Evolutionary conservation across 495 filamentous ascomycete species (phyloP).

Genomic region (Lepidopterella palustris): DNA sequence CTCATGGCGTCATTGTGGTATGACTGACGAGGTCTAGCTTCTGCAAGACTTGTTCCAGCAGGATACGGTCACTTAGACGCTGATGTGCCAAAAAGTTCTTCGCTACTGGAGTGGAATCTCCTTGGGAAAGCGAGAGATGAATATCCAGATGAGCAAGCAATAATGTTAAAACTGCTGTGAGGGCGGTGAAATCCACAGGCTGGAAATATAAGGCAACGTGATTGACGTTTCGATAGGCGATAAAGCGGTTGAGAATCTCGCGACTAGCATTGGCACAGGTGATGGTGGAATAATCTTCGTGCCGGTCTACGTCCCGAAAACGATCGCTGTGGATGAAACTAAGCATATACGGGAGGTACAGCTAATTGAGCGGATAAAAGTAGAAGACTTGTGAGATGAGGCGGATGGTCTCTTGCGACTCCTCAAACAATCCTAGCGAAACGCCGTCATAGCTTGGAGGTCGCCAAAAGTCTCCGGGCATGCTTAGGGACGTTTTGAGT

Average conservation of each 20-base stretch:
- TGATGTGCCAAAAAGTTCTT: background rate
- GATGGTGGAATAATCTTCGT: background rate
- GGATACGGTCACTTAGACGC: background rate
- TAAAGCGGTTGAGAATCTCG: background rate
- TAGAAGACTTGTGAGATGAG: background rate
- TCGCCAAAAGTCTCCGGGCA: background rate
- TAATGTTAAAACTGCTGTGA: background rate
- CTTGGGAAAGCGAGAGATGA: background rate
- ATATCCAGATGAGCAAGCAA: background rate
- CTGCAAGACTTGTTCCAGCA: background rate
- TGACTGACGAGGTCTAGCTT: background rate
- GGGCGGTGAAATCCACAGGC: background rate
- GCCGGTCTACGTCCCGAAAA: background rate
- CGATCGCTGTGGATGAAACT: background rate
- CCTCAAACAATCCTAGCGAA: background rate
- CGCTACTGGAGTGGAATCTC: background rate
- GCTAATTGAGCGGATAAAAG: background rate
- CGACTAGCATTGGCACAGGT: background rate
- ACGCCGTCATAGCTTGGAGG: background rate
- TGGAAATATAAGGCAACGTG: background rate
- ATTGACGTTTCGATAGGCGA: background rate
- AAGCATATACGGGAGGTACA: background rate
- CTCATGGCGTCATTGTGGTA: background rate
- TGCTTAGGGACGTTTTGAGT: background rate
- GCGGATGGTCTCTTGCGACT: background rate